These are phyloP conservation scores for Colletotrichum siamense DNA, from an alignment of 2,329 filamentous ascomycete genomes.

Conservation along the genomic window DNA sequence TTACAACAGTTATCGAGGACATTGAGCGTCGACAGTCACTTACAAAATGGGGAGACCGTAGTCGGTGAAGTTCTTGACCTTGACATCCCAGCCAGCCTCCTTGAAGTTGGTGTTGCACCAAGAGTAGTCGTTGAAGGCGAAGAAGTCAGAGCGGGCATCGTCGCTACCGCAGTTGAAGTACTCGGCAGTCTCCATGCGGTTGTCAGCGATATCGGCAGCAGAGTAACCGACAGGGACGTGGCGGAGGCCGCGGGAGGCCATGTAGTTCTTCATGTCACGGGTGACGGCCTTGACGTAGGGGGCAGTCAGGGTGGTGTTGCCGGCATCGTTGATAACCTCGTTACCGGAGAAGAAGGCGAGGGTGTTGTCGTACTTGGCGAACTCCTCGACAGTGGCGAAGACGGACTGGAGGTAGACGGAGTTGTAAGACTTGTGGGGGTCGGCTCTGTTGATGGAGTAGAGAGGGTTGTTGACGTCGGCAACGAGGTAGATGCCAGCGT, in stretches of 20 bases:
- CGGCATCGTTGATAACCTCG: conserved; percentile 76
- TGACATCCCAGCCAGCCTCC: conserved; percentile 81
- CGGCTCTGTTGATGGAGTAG: conserved; percentile 83
- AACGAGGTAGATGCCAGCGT: conserved; percentile 90
- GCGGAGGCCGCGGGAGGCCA: conserved; percentile 66
- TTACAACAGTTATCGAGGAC: background rate
- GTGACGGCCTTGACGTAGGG: conserved; percentile 82
- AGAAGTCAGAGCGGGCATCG: conserved; percentile 86
- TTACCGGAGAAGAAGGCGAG: conserved; percentile 86
- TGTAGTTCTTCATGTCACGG: conserved; percentile 77
- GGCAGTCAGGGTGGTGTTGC: conserved; percentile 67
- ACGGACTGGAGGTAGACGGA: conserved; percentile 81
- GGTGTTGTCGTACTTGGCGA: conserved; percentile 84
- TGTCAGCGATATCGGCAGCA: conserved; percentile 81
- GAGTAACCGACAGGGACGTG: conserved; percentile 78
- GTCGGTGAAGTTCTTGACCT: conserved; percentile 85
- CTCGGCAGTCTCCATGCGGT: conserved; percentile 83
- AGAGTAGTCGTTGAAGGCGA: conserved; percentile 89
- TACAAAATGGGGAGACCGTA: conserved; percentile 88
- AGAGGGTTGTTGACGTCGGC: conserved; percentile 89
- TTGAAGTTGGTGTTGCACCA: conserved; percentile 79
- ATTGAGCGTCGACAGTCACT: conserved; percentile 23
- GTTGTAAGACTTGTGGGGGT: conserved; percentile 84
- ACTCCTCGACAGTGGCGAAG: conserved; percentile 88
- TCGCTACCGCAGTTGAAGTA: conserved; percentile 95